A percentile compares a stretch with the other conserved stretches of the same genome.
phyloP scores from a whole-genome alignment of 1,284 basidiomycete genomes.

The Ustilago esculenta region DNA sequence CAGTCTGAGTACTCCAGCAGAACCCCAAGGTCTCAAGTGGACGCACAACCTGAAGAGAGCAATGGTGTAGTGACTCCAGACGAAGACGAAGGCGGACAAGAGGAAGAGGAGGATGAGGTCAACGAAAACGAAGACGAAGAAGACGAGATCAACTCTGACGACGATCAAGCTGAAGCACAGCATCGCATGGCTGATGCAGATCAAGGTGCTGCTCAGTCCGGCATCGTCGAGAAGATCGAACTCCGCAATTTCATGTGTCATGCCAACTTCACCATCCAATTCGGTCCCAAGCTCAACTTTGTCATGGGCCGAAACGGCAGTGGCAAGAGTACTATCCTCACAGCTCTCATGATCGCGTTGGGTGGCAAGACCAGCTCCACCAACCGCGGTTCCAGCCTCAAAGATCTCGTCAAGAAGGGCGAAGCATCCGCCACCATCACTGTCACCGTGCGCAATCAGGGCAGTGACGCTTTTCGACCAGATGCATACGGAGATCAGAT shows the following conservation, averaged over 20 bases:
- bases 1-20: neutral
- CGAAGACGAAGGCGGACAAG: constrained; percentile 20
- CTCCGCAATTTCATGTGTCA: constrained; percentile 98
- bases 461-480: constrained; percentile 85
- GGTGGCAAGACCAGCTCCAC: constrained; percentile 91
- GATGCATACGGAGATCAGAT: constrained; percentile 86
- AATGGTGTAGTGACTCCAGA: constrained; percentile 72
- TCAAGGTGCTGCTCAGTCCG: constrained; percentile 69
- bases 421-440: constrained; percentile 81
- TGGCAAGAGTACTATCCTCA: constrained; percentile 91
- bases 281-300: constrained; percentile 93
- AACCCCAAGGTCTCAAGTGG: neutral
- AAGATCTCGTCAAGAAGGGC: constrained; percentile 87
- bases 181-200: constrained; percentile 23
- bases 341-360: constrained; percentile 90
- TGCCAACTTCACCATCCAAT: constrained; percentile 76
- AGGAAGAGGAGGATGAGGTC: constrained; percentile 11
- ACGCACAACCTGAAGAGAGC: constrained; percentile 59
- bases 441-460: constrained; percentile 84
- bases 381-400: constrained; percentile 80
- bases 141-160: constrained; percentile 27
- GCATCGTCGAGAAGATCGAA: constrained; percentile 85
- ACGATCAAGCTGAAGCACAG: constrained; percentile 25
- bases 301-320: constrained; percentile 82
- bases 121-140: constrained; percentile 28